Evolutionary conservation across 495 filamentous ascomycete genomes (phyloP), one percentile per base, ranked within the genome.

Genomic region (Hyphodiscus hymeniophilus): DNA sequence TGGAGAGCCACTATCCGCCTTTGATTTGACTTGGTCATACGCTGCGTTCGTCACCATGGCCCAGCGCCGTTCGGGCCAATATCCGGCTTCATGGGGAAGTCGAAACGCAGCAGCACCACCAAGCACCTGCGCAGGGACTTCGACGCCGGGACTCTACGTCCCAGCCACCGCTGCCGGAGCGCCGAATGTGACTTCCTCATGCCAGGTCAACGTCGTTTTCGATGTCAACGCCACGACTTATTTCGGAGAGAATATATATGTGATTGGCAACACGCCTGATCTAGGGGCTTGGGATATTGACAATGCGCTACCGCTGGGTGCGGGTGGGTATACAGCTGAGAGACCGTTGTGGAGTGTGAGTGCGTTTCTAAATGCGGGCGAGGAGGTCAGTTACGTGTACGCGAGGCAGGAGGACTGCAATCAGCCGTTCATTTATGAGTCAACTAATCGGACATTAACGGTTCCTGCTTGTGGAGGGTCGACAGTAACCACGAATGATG

Each of bases 11-110:
- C 52, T 69, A 1, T 80, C 76, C 0, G 78, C 78, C 3, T 51
- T 57, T 17, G 68, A 77, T 33, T 55, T 76, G 10, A 74, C 74
- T 33, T 76, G 73, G 73, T 75, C 71, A 0, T 77, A 75, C 41
- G 72, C 71, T 2, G 66, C 68, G 0, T 62, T 77, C 12, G 55
- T 77, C 15, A 70, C 55, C 20, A 56, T 61, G 51, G 45, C 52
- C 11, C 39, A 58, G 34, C 48, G 58, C 13, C 58, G 52, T 33
- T 42, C 51, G 1, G 58, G 58, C 5, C 53, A 60, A 38, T 65
- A 58, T 32, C 60, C 62, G 3, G 38, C 55, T 4, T 54, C 48
- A 28, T 65, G 62, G 62, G 55, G 50, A 31, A 38, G 42, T 23
- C 23, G 46, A 34, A 36, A 53, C n/a, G 60, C 46, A 3, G 41